Percentiles rank a stretch among this genome's conserved stretches.
These are phyloP conservation scores for Casuarina equisetifolia DNA, from an alignment of 306 rosid genomes.

Conservation along the genomic window DNA sequence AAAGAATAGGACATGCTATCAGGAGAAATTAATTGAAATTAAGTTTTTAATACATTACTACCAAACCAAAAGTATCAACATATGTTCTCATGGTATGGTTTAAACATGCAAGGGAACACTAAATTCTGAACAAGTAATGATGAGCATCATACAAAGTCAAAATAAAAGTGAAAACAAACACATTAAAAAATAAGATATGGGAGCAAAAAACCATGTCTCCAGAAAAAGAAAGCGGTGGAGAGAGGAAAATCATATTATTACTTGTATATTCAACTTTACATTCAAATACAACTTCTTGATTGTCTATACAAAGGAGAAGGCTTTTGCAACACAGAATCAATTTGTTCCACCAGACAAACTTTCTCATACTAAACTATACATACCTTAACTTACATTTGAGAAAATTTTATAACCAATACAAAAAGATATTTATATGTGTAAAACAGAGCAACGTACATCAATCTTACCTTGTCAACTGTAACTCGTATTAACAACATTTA, in stretches of 20 bases:
- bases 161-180: slow-evolving; percentile 1
- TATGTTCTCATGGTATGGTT: neutral
- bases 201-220: neutral
- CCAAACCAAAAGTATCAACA: neutral
- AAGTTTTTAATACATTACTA: slow-evolving; percentile 15
- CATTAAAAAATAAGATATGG: neutral
- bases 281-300: neutral
- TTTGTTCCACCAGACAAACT: neutral
- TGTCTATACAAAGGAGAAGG: neutral
- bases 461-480: neutral
- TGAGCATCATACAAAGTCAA: neutral
- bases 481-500: neutral
- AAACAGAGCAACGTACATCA: neutral
- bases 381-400: neutral
- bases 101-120: slow-evolving; percentile 18
- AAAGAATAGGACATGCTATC: slow-evolving; percentile 1
- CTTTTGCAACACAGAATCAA: neutral
- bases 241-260: neutral
- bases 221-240: neutral
- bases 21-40: slow-evolving; percentile 15
- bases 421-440: neutral
- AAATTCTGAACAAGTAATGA: slow-evolving; percentile 8
- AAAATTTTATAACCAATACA: neutral
- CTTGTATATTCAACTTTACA: neutral
- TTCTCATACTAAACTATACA: neutral